Evolutionary conservation across 2,329 filamentous ascomycete species (phyloP), one percentile per base, ranked within the genome.

Genomic region (Colletotrichum sidae): DNA sequence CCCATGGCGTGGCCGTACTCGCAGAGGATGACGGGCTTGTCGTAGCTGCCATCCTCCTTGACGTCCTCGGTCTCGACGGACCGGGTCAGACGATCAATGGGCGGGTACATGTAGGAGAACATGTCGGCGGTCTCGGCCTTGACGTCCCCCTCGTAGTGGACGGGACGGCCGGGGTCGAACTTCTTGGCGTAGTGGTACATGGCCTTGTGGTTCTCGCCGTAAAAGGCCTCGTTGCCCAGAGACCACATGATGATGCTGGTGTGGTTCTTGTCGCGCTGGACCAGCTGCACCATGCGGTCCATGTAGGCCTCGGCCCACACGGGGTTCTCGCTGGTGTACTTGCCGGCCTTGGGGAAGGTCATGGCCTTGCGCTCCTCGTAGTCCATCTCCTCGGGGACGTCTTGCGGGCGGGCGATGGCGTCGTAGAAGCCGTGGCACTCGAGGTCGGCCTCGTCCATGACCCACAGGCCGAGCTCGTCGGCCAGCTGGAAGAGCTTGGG

Each of bases 171-270:
- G 0, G 84, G 80, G 68, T 92, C 90, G n/a, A 82, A 77, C 1
- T 76, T 64, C 66, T 87, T 89, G 54, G 84, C 83, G 72, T 85
- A 89, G 4, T 88, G 77, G 69, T 89, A 88, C 90, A 93, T 93
- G 39, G 85, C 86, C 50, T 81, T 81, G 71, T 90, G 88, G 71
- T 93, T 92, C 8, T 80, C 78, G 1, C 90, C 90, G 70, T 91
- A 92, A 72, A 91, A 92, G 0, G 90, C 86, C 72, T 93, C 90
- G 70, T 93, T 93, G 0, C 90, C 91, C 0, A 93, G 79, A 51
- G 87, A 90, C 91, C 91, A 93, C 46, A 92, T 85, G 53, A 93
- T 87, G 54, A 93, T 81, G n/a, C 84, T 89, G 0, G 90, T 75
- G 69, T 92, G 88, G 63, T 92, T 90, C 76, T 91, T 91, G 74